Base-by-base conservation (phyloP, 179 eudicot species). In the Spinacia oleracea region DNA sequence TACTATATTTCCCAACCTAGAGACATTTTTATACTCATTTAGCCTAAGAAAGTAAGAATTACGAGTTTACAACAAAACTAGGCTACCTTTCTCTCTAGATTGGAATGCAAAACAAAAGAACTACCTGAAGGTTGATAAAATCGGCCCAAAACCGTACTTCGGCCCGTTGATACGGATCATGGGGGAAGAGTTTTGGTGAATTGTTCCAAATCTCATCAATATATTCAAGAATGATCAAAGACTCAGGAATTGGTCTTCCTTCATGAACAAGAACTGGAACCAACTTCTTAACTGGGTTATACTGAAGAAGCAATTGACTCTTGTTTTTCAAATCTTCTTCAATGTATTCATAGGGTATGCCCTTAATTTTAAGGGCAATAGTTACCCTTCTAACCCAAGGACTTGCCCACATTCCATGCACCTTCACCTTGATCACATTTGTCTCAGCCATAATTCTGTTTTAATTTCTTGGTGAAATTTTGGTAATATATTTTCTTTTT, bases 341-440 rank as follows among this genome's bases (percentile, higher is more conserved):
- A 20, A 81, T 16, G 31, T 81, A 79, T 7, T 83, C 80, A 27
- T 72, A 86, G 15, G 81, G 25, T 82, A 85, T 73, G 51, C 85
- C 85, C 85, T 85, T 85, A 32, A 79, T 46, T 60, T 78, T 56
- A 27, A 85, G 82, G 82, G 67, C 86, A 27, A 85, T 43, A 56
- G 27, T 77, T 18, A 80, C 86, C 76, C 80, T 80, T 48, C 83
- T 74, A 2, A 80, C 85, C 77, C 78, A 85, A 46, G 88, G 85
- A 59, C 88, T 85, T 16, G 86, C 86, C 88, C 88, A 85, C 88
- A 85, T 80, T 18, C 88, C 88, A 83, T 80, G 81, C 27, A 85
- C n/a, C 78, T 63, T 83, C 59, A 85, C 84, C 32, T 42, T 42
- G n/a, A n/a, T n/a, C 45, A 60, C 77, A 1, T 53, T 31, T 53